phyloP scores from a whole-genome alignment of 192 early-diverging fungal species.

The Jimgerdemannia flammicorona region DNA sequence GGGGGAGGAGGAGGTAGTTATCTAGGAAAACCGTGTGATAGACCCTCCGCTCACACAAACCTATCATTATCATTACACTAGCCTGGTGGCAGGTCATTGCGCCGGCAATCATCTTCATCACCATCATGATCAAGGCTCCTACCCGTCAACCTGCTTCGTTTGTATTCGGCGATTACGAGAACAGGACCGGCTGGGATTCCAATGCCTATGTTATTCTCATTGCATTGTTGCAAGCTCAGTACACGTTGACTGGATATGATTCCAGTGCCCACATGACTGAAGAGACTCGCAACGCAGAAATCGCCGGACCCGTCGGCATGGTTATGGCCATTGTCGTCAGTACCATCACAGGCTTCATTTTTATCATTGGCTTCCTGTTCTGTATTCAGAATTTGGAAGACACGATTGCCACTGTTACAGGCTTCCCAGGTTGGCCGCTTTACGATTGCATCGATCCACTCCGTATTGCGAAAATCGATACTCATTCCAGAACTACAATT shows the following conservation, averaged over 20 bases:
- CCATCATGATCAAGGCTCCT: conserved; percentile 38
- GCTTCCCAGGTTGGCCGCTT: too few relatives aligned
- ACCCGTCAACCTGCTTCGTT: conserved; percentile 41
- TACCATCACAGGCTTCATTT: conserved; percentile 38
- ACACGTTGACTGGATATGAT: conserved; percentile 48
- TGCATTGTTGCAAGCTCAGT: conserved; percentile 46
- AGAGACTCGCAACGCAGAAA: conserved; percentile 42
- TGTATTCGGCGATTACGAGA: conserved; percentile 42
- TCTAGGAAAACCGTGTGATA: conserved; percentile 27
- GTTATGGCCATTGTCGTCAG: conserved; percentile 23
- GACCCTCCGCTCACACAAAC: neutral
- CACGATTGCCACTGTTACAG: conserved; percentile 23
- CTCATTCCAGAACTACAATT: too few relatives aligned
- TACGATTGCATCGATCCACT: too few relatives aligned
- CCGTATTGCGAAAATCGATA: too few relatives aligned
- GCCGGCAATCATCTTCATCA: conserved; percentile 37
- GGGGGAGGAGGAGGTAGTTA: conserved; percentile 18
- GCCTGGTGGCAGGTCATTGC: conserved; percentile 46
- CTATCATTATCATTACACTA: neutral
- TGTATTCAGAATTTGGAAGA: conserved; percentile 41
- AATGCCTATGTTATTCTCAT: conserved; percentile 17
- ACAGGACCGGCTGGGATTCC: conserved; percentile 34
- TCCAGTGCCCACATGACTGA: conserved; percentile 46
- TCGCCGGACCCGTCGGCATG: conserved; percentile 20
- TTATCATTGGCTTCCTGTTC: conserved; percentile 43